Percentiles rank a stretch among this genome's conserved stretches.
Conservation (phyloP, 2,329 filamentous ascomycete species). For the Scorias spongiosa region DNA sequence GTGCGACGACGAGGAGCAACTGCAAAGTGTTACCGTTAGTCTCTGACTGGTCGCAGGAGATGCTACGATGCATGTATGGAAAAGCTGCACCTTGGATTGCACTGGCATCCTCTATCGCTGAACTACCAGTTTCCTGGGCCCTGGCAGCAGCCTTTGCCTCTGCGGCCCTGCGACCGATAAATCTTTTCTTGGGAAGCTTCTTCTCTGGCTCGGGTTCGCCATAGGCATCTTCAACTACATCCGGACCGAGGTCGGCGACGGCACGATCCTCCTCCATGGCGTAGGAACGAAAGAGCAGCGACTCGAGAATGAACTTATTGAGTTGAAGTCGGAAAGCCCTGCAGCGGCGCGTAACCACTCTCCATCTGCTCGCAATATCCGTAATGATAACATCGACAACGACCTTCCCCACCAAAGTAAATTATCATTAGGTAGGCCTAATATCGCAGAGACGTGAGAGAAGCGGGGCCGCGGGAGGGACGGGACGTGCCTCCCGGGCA, state of each 20-base stretch:
- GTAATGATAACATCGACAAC: no score
- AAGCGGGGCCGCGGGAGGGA: no score
- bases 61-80: constrained; percentile 1
- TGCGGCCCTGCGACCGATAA: constrained; percentile 69
- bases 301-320: no score
- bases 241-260: constrained; percentile 54
- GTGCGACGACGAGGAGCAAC: constrained; percentile 57
- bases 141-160: constrained; percentile 42
- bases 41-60: neutral
- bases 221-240: constrained; percentile 47
- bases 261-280: constrained; percentile 67
- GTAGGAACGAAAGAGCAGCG: neutral
- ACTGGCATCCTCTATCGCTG: constrained; percentile 44
- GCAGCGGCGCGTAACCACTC: no score
- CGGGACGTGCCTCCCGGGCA: no score
- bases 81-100: constrained; percentile 50
- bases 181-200: constrained; percentile 78
- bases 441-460: no score
- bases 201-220: constrained; percentile 31
- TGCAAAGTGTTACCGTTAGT: constrained; percentile 20
- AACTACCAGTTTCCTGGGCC: constrained; percentile 24
- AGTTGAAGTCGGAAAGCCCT: no score
- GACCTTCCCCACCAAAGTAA: no score
- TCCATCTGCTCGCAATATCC: no score
- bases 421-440: no score